Conservation (phyloP, 768 basidiomycete species). For the Xerocomellus amylosporus region DNA sequence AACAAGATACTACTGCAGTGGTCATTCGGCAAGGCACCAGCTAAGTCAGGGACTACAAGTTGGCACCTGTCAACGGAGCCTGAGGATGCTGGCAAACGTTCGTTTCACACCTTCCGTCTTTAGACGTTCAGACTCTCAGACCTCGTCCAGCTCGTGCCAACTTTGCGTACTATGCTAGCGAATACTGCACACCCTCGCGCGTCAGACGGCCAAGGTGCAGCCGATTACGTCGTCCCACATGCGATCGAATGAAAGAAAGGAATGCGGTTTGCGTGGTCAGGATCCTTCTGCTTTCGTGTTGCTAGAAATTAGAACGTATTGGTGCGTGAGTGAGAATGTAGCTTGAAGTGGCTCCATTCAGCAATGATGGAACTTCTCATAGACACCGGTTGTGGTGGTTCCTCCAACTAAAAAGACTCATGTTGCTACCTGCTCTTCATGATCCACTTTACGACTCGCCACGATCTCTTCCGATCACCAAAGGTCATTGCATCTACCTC, state of each 20-base stretch:
- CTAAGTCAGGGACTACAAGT: no score
- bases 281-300: constrained; percentile 2
- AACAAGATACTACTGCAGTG: no score
- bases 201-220: background rate
- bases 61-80: no score
- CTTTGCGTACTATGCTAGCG: constrained; percentile 1
- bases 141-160: background rate
- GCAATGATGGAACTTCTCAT: no score
- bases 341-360: no score
- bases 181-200: background rate
- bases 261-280: background rate
- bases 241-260: background rate
- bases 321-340: constrained; percentile 4
- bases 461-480: background rate
- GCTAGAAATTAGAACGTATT: background rate
- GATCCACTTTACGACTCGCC: background rate
- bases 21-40: no score
- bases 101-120: background rate
- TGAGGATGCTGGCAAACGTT: background rate
- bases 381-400: no score
- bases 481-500: background rate
- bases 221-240: constrained; percentile 13
- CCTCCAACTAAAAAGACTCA: background rate
- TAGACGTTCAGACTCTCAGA: background rate
- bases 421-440: background rate